These are phyloP conservation scores for Colletotrichum sp. DNA, from an alignment of 2,329 filamentous ascomycete genomes.

Conservation along the genomic window DNA sequence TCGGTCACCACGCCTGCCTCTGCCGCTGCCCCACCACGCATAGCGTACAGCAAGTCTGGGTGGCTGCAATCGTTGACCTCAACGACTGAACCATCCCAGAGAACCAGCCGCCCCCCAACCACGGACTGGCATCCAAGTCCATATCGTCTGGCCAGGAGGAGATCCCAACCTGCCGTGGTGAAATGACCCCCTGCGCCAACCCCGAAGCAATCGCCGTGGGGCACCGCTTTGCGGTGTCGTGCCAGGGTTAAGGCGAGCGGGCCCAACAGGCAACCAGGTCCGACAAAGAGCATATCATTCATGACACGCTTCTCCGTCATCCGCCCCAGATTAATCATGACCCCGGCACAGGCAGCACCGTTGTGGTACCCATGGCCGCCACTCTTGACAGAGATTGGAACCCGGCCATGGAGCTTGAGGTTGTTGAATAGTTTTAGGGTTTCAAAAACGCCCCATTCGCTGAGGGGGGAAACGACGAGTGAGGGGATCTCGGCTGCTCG, in stretches of 20 bases:
- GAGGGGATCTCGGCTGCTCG: not conserved
- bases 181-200: not conserved
- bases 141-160: not conserved
- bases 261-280: not conserved
- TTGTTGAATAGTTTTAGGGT: not conserved
- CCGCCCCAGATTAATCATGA: not conserved
- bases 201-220: not conserved
- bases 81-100: not conserved
- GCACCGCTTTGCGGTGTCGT: not conserved
- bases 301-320: not conserved
- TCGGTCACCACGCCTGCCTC: not conserved
- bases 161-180: not conserved
- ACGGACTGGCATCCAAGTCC: conserved; percentile 4
- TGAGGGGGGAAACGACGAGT: not conserved
- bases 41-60: not conserved
- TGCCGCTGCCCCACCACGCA: not conserved
- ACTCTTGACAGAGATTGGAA: not conserved
- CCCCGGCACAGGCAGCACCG: not conserved
- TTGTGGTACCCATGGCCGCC: not conserved
- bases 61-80: not conserved
- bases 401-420: not conserved
- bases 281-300: not conserved
- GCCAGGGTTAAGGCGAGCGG: not conserved
- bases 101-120: not conserved
- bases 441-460: not conserved